Evolutionary conservation across 192 early-diverging fungal species (phyloP).

Genomic region (Backusella mclennaniae): DNA sequence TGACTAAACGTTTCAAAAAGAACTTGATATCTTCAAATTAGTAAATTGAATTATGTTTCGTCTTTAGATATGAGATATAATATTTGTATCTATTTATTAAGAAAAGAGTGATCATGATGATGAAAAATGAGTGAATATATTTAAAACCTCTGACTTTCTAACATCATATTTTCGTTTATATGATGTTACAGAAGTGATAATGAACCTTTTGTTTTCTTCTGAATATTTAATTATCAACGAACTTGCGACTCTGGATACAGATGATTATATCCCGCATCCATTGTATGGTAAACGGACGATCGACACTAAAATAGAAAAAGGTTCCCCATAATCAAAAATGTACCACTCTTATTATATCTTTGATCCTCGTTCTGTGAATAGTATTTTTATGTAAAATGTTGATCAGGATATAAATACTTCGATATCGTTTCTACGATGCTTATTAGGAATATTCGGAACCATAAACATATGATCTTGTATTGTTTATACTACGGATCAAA

Average conservation of each 20-base stretch:
- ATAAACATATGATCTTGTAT: not conserved
- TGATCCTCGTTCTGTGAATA: not conserved
- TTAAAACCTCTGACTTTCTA: not conserved
- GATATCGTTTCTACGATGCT: not conserved
- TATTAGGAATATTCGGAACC: not conserved
- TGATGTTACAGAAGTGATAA: not conserved
- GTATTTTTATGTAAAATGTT: slow-evolving; percentile 6
- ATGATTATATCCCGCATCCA: not conserved
- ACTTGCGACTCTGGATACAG: not conserved
- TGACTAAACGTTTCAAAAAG: slow-evolving; percentile 3
- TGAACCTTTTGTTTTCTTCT: not conserved
- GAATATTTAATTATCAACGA: not conserved
- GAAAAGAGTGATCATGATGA: not conserved
- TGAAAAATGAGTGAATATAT: not conserved
- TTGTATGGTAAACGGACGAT: not conserved
- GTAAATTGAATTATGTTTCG: not conserved
- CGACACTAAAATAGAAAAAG: slow-evolving; percentile 2
- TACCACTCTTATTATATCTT: not conserved
- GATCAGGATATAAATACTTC: not conserved
- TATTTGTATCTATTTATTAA: not conserved
- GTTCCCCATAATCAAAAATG: not conserved
- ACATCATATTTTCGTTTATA: not conserved
- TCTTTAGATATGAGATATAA: not conserved
- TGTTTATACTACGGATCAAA: not conserved
- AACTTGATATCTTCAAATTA: not conserved